Percentiles rank a stretch among this genome's conserved stretches.
Evolutionary conservation across 2,329 filamentous ascomycete genomes (phyloP).

Genomic region (Bipolaris sorokiniana): DNA sequence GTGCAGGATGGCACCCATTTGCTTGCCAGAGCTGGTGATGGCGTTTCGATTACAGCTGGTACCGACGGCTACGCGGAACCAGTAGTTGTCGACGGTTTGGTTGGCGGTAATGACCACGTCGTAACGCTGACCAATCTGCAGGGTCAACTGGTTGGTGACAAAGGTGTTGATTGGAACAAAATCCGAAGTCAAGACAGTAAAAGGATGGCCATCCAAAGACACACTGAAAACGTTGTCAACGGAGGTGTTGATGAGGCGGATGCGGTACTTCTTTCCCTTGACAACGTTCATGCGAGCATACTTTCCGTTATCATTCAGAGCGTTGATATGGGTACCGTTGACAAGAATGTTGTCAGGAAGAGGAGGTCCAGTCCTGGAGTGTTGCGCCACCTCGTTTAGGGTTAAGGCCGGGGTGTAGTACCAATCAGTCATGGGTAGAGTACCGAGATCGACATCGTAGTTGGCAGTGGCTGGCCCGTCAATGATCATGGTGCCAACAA

Average conservation of each 20-base stretch:
- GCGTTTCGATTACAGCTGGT: slow-evolving; percentile 38
- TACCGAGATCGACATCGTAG: slow-evolving; percentile 67
- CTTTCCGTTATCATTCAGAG: slow-evolving; percentile 44
- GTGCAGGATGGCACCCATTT: slow-evolving; percentile 49
- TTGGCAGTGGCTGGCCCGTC: slow-evolving; percentile 53
- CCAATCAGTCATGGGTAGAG: slow-evolving; percentile 68
- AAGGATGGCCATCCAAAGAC: slow-evolving; percentile 49
- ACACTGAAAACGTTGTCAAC: slow-evolving; percentile 44
- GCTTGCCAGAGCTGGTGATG: slow-evolving; percentile 35
- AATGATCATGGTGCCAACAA: slow-evolving; percentile 50
- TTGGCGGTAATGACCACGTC: slow-evolving; percentile 56
- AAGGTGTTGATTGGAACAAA: slow-evolving; percentile 53
- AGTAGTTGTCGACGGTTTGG: slow-evolving; percentile 53
- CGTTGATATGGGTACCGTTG: slow-evolving; percentile 62
- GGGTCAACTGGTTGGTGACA: slow-evolving; percentile 41
- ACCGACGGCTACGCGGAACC: slow-evolving; percentile 54
- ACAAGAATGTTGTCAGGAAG: slow-evolving; percentile 55
- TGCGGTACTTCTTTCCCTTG: slow-evolving; percentile 61
- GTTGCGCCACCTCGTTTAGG: slow-evolving; percentile 40
- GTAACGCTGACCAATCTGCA: slow-evolving; percentile 51
- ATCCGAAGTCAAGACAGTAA: slow-evolving; percentile 52
- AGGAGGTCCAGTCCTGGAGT: slow-evolving; percentile 45
- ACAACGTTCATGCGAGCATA: slow-evolving; percentile 45
- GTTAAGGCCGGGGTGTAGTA: slow-evolving; percentile 54
- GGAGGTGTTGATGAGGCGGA: slow-evolving; percentile 64